Percentiles rank a stretch among this genome's conserved stretches.
Evolutionary conservation across 1,139 yeast species (phyloP).

Genomic region (Lodderomyces parapsilosis): DNA sequence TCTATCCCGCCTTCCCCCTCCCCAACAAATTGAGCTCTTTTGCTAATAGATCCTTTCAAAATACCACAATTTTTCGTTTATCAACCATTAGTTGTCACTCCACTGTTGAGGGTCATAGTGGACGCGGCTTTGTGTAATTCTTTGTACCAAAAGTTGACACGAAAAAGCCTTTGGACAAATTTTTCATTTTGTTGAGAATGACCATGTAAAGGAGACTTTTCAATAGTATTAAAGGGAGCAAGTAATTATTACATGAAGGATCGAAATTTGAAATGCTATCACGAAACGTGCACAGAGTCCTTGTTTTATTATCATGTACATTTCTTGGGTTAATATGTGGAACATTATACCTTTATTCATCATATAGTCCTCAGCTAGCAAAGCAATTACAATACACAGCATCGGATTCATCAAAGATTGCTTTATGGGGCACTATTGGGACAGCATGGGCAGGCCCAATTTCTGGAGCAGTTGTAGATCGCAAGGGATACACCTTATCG

Average conservation of each 20-base stretch:
- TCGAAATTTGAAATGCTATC: conserved; percentile 15
- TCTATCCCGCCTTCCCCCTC: too few relatives aligned
- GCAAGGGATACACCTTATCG: conserved; percentile 46
- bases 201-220: not conserved
- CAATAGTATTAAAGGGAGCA: not conserved
- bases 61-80: too few relatives aligned
- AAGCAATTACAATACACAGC: conserved; percentile 49
- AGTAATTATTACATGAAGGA: not conserved
- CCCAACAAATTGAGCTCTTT: too few relatives aligned
- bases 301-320: conserved; percentile 46
- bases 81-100: too few relatives aligned
- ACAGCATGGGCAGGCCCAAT: conserved; percentile 56
- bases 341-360: conserved; percentile 57
- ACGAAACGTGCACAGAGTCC: conserved; percentile 30
- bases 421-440: conserved; percentile 60
- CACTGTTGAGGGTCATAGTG: too few relatives aligned
- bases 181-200: not conserved
- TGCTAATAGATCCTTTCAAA: too few relatives aligned
- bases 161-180: not conserved
- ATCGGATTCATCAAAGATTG: conserved; percentile 54
- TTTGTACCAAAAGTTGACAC: not conserved
- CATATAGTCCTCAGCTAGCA: conserved; percentile 67
- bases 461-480: conserved; percentile 61
- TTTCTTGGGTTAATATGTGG: conserved; percentile 58
- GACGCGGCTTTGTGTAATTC: not conserved